These are phyloP conservation scores for Cryphonectria parasitica DNA, from an alignment of 2,329 filamentous ascomycete genomes.

Conservation along the genomic window DNA sequence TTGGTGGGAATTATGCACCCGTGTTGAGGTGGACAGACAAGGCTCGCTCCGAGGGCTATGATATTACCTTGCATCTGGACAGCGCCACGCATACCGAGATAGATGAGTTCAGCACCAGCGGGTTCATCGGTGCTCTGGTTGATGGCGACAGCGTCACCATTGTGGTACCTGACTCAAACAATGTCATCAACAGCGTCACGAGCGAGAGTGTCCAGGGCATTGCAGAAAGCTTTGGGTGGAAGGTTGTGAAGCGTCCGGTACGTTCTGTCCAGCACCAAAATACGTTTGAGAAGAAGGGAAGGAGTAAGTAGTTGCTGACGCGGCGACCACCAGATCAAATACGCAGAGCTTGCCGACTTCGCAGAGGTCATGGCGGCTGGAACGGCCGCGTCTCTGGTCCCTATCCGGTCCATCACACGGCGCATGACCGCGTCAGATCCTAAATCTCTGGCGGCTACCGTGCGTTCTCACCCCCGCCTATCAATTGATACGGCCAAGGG, in stretches of 20 bases:
- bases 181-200: conserved; percentile 86
- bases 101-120: conserved; percentile 94
- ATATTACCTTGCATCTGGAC: conserved; percentile 94
- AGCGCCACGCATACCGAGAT: conserved; percentile 81
- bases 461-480: conserved; percentile 43
- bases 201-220: conserved; percentile 78
- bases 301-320: background rate
- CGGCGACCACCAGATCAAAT: conserved; percentile 58
- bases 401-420: conserved; percentile 87
- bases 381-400: conserved; percentile 88
- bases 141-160: conserved; percentile 65
- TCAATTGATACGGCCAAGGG: conserved; percentile 39
- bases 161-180: conserved; percentile 84
- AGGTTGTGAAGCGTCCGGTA: conserved; percentile 74
- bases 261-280: conserved; percentile 36
- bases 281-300: background rate
- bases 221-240: conserved; percentile 79
- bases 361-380: conserved; percentile 87
- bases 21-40: conserved; percentile 86
- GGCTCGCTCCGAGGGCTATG: conserved; percentile 77
- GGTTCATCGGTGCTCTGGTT: conserved; percentile 80
- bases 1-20: conserved; percentile 95
- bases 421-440: conserved; percentile 46
- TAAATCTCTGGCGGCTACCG: conserved; percentile 43
- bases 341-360: conserved; percentile 58